Conservation (phyloP, 23 red algal genomes). For the Agarophyton chilense region DNA sequence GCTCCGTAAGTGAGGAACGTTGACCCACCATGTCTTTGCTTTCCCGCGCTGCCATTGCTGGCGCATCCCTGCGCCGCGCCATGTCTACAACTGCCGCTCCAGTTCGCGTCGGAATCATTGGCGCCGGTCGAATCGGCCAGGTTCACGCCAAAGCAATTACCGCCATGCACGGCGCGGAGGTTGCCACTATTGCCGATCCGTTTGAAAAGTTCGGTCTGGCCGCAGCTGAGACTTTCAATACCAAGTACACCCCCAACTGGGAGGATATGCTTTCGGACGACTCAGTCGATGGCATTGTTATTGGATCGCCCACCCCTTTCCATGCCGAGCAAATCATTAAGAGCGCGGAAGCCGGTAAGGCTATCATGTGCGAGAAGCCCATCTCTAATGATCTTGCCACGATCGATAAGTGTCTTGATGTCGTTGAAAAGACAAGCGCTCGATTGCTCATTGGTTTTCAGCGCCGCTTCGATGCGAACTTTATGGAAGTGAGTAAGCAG, state of each 20-base stretch:
- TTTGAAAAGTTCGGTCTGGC: constrained; percentile 81
- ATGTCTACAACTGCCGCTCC: constrained; percentile 35
- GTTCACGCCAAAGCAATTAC: constrained; percentile 94
- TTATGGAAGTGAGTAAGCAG: constrained; percentile 70
- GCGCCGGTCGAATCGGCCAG: constrained; percentile 95
- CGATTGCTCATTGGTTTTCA: constrained; percentile 96
- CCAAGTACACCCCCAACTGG: constrained; percentile 67
- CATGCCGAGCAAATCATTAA: constrained; percentile 96
- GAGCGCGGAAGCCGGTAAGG: constrained; percentile 82
- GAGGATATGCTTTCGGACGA: constrained; percentile 69
- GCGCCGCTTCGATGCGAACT: constrained; percentile 94
- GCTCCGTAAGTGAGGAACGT: neutral
- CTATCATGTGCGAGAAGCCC: constrained; percentile 98
- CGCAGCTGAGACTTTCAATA: constrained; percentile 70
- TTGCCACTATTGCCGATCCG: constrained; percentile 84
- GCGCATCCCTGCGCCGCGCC: constrained; percentile 25
- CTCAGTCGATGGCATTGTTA: constrained; percentile 86
- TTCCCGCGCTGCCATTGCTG: neutral
- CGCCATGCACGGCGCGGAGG: constrained; percentile 75
- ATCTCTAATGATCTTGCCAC: constrained; percentile 85
- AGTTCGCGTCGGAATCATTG: constrained; percentile 86
- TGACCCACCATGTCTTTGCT: constrained; percentile 11
- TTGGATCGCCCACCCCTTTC: constrained; percentile 91
- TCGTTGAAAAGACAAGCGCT: constrained; percentile 79
- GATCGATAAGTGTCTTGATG: constrained; percentile 82